Conservation (phyloP, 345 rosid genomes). For the Citrus medica region DNA sequence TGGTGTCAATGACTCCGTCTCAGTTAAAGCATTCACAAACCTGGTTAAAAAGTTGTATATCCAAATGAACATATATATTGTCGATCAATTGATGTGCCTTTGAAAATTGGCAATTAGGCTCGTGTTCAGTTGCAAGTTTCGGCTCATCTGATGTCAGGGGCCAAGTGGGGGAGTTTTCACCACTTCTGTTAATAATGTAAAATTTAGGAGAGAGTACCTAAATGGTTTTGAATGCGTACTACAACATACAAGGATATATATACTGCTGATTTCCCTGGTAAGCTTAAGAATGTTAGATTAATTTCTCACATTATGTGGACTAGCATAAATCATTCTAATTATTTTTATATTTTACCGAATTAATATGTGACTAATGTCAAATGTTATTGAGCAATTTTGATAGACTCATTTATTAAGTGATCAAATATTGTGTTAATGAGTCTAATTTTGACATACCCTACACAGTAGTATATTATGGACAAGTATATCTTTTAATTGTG, state of each 20-base stretch:
- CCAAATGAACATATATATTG: not conserved
- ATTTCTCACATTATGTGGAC: no score
- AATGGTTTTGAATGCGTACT: no score
- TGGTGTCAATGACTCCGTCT: not conserved
- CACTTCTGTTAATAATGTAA: constrained; percentile 1
- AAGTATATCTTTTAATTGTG: no score
- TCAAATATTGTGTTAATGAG: no score
- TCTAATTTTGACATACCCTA: no score
- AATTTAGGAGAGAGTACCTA: not conserved
- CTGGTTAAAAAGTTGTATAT: not conserved
- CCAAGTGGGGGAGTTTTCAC: not conserved
- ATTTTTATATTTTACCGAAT: no score
- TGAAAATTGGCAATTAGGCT: constrained; percentile 11
- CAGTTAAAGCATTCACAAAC: constrained; percentile 5
- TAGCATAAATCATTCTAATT: no score
- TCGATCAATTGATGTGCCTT: not conserved
- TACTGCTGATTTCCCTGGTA: constrained; percentile 13
- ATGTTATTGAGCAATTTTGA: no score
- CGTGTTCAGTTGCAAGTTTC: not conserved
- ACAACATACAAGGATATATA: constrained; percentile 1
- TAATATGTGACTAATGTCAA: no score
- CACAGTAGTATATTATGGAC: no score
- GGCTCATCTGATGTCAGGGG: constrained; percentile 10
- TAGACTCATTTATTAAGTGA: no score
- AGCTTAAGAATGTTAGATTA: no score